A percentile compares a stretch with the other conserved stretches of the same genome.
Conservation (phyloP, 83 land plant genomes). For the Thuja plicata region DNA sequence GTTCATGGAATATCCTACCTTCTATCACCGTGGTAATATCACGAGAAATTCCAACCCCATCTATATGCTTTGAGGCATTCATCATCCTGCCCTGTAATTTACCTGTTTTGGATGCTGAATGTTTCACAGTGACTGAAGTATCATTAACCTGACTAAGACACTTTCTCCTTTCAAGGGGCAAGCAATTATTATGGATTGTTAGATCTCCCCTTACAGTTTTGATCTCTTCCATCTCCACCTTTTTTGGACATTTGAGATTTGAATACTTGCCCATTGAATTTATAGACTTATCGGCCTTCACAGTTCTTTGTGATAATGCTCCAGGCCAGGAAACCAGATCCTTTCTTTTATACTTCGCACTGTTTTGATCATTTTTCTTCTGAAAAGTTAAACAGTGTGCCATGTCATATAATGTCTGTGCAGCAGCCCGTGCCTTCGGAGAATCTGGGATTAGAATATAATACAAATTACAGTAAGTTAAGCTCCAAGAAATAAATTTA, state of each 20-base stretch:
- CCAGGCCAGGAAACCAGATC: conserved; percentile 1
- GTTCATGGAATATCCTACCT: conserved; percentile 5
- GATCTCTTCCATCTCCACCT: neutral
- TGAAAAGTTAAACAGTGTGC: neutral
- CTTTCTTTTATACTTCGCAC: too few species aligned
- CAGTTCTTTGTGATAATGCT: neutral
- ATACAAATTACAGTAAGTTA: neutral
- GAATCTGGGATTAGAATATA: neutral
- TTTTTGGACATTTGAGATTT: neutral
- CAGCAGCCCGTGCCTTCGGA: conserved; percentile 7
- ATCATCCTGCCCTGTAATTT: neutral
- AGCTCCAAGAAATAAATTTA: neutral
- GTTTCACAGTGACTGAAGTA: neutral
- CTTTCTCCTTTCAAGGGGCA: conserved; percentile 8
- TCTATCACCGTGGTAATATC: neutral
- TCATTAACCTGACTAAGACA: conserved; percentile 7
- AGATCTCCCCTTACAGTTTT: neutral
- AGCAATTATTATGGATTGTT: neutral
- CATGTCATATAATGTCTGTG: conserved; percentile 1
- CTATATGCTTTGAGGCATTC: neutral
- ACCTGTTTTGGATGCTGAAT: neutral
- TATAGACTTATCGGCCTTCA: neutral
- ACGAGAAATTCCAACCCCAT: conserved; percentile 2
- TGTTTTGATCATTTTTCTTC: neutral
- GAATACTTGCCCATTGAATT: neutral